These are phyloP conservation scores for Pseudohalonectria lignicola DNA, from an alignment of 2,329 filamentous ascomycete genomes.

Conservation along the genomic window DNA sequence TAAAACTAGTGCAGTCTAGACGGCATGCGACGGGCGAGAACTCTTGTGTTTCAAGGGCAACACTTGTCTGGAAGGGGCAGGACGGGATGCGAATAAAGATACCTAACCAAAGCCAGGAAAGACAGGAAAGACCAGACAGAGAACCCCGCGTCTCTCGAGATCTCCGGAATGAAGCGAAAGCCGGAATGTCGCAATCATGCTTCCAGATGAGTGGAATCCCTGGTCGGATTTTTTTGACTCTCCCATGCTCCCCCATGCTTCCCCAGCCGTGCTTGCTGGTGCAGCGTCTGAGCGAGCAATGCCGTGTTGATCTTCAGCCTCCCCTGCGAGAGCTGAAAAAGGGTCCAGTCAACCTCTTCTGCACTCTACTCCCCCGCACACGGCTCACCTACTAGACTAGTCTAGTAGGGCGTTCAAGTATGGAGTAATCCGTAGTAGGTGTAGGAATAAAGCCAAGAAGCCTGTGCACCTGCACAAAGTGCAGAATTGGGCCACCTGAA, in stretches of 20 bases:
- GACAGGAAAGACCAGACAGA: too few relatives aligned
- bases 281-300: not conserved
- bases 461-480: not conserved
- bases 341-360: not conserved
- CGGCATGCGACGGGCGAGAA: too few relatives aligned
- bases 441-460: not conserved
- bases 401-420: too few relatives aligned
- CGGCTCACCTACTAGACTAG: too few relatives aligned
- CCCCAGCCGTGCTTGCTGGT: not conserved
- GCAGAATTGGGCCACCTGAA: not conserved
- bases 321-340: not conserved
- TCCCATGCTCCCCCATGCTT: too few relatives aligned
- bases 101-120: too few relatives aligned
- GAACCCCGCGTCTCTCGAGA: not conserved
- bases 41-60: too few relatives aligned
- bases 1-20: too few relatives aligned
- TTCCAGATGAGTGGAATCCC: not conserved
- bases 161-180: not conserved
- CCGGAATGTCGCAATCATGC: not conserved
- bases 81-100: too few relatives aligned
- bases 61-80: too few relatives aligned
- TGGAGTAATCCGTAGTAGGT: not conserved
- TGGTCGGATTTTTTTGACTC: not conserved
- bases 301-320: not conserved
- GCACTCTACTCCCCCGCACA: too few relatives aligned